A percentile compares a stretch with the other conserved stretches of the same genome.
These are phyloP conservation scores for Eucalyptus tenuipes DNA, from an alignment of 345 rosid genomes.

Conservation along the genomic window DNA sequence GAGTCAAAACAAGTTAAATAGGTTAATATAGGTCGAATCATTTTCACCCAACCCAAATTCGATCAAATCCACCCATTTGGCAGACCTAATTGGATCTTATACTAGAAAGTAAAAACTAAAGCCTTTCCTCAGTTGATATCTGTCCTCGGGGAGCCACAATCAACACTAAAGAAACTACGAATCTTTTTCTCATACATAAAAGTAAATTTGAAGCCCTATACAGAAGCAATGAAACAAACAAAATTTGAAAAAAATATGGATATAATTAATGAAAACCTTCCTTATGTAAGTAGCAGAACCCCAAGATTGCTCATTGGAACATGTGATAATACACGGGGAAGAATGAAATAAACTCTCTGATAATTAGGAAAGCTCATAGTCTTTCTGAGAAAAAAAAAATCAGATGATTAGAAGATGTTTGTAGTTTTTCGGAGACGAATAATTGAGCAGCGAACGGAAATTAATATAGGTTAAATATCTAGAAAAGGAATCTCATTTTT, in stretches of 20 bases:
- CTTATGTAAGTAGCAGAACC: neutral
- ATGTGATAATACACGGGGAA: neutral
- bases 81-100: rapidly evolving
- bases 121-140: neutral
- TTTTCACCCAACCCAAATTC: too few species aligned
- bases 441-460: neutral
- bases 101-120: neutral
- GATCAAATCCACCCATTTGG: rapidly evolving
- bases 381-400: neutral
- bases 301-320: neutral
- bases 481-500: neutral
- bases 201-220: neutral
- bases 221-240: neutral
- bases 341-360: neutral
- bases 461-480: neutral
- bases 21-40: rapidly evolving
- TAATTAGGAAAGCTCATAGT: neutral
- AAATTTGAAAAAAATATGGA: neutral
- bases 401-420: neutral
- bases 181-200: neutral
- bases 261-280: neutral
- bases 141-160: neutral
- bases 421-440: neutral
- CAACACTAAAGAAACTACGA: neutral
- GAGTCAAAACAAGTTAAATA: too few species aligned